Evolutionary conservation across 2,329 filamentous ascomycete genomes (phyloP), one percentile per base, ranked within the genome.

Genomic region (Diplodia scrobiculata): DNA sequence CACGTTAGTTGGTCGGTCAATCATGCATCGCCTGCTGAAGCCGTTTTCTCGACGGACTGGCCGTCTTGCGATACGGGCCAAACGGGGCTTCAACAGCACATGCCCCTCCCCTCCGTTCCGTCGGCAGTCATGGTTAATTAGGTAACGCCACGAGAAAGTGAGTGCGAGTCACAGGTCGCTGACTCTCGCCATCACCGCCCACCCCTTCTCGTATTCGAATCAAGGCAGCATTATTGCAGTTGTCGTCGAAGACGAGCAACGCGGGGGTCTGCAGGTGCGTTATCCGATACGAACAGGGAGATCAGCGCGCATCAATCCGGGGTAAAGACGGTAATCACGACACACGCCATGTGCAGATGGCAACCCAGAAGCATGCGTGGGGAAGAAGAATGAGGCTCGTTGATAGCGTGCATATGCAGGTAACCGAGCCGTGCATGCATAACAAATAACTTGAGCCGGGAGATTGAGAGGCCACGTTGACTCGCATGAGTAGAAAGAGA

Each of bases 261-360:
- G 41, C 9, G 6, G 41, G 17, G 41, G 5, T 45, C 41, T 45
- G 41, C 41, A 19, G 9, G n/a, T 9, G 6, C 41, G 41, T 45
- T 45, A 45, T 45, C 41, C 41, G 41, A 45, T 45, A n/a, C 9
- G 36, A 36, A 62, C 6, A 50, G 11, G 13, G 34, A 3, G 41
- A 34, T 27, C 27, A 38, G 34, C 36, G 36, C 7, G 58, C 58
- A 62, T 50, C 58, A 50, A 25, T 50, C 58, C 6, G 58, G 58
- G 58, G 58, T 50, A 62, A 21, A 10, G 29, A 32, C 2, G n/a
- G 21, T 13, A 25, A 32, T 29, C n/a, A 36, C 52, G 34, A 19
- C 32, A 21, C n/a, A 17, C 9, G 29, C 4, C 36, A 36, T n/a
- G 29, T 19, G 21, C 32, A 29, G 21, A 41, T 17, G 34, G 29